These are phyloP conservation scores for Solanum etuberosum DNA, from an alignment of 257 asterid species.

Conservation along the genomic window DNA sequence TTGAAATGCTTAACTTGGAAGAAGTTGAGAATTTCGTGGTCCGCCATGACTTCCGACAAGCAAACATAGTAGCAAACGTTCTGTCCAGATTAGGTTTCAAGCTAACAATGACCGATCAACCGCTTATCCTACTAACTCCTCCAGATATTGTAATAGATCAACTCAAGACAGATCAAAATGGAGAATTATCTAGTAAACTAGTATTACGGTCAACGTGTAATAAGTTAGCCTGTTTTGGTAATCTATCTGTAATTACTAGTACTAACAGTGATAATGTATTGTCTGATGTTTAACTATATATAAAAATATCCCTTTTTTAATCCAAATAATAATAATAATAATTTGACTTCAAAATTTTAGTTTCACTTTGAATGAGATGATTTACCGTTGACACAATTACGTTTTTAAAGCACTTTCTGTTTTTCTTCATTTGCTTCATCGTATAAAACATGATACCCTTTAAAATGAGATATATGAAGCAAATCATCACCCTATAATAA, in stretches of 20 bases:
- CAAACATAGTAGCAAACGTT: too few species aligned
- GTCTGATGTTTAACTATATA: too few species aligned
- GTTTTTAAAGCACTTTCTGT: not conserved
- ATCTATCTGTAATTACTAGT: too few species aligned
- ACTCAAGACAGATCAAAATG: not conserved
- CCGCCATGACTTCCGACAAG: too few species aligned
- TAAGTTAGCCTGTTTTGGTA: not conserved
- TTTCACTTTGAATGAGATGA: not conserved
- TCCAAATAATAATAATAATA: not conserved
- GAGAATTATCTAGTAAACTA: too few species aligned
- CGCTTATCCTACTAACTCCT: not conserved
- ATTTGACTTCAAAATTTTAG: not conserved
- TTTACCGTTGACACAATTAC: not conserved
- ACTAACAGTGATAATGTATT: not conserved
- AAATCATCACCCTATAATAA: not conserved
- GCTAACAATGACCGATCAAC: not conserved
- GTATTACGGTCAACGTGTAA: too few species aligned
- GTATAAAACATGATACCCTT: too few species aligned
- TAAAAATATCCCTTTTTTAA: too few species aligned
- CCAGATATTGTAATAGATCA: not conserved
- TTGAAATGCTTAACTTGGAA: too few species aligned
- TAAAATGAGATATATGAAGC: not conserved
- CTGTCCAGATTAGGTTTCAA: too few species aligned
- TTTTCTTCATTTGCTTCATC: too few species aligned
- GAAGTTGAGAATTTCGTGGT: too few species aligned